phyloP scores from a whole-genome alignment of 352 stramenopile species.

The Pythium coloratum region DNA sequence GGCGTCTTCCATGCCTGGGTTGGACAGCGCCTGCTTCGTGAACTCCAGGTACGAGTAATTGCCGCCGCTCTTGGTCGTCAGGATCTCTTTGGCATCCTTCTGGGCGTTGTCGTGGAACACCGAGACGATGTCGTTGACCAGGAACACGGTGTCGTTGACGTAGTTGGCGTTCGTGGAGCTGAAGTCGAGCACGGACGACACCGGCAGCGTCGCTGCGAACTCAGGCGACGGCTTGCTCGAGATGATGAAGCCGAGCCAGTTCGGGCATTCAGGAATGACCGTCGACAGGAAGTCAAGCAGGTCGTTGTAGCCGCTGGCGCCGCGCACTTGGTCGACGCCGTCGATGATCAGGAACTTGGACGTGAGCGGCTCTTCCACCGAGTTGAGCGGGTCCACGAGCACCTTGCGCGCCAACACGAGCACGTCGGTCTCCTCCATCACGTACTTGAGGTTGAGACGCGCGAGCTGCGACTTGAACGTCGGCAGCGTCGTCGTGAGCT shows the following conservation, averaged over 20 bases:
- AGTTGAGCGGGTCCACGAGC: constrained; percentile 68
- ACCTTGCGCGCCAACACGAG: constrained; percentile 70
- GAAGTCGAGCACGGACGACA: constrained; percentile 77
- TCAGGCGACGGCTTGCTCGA: constrained; percentile 69
- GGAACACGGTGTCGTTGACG: constrained; percentile 48
- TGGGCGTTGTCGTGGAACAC: constrained; percentile 50
- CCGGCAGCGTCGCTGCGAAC: constrained; percentile 54
- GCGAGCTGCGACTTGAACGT: constrained; percentile 82
- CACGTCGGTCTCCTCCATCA: constrained; percentile 73
- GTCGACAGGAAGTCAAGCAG: constrained; percentile 68
- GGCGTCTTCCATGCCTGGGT: constrained; percentile 62
- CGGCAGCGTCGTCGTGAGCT: constrained; percentile 65
- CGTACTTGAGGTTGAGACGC: constrained; percentile 79
- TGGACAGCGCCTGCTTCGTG: constrained; percentile 69
- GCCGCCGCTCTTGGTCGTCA: constrained; percentile 68
- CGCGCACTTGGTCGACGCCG: constrained; percentile 68
- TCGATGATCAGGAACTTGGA: constrained; percentile 72
- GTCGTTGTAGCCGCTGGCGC: constrained; percentile 47
- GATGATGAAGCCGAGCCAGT: constrained; percentile 71
- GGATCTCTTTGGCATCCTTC: constrained; percentile 44
- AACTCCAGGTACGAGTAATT: constrained; percentile 85
- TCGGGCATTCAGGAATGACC: constrained; percentile 57
- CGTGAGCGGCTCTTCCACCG: constrained; percentile 63
- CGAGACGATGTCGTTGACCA: constrained; percentile 59
- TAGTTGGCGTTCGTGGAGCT: constrained; percentile 61